A percentile compares a stretch with the other conserved stretches of the same genome.
phyloP scores from a whole-genome alignment of 495 filamentous ascomycete genomes.

The Cercophora samala region DNA sequence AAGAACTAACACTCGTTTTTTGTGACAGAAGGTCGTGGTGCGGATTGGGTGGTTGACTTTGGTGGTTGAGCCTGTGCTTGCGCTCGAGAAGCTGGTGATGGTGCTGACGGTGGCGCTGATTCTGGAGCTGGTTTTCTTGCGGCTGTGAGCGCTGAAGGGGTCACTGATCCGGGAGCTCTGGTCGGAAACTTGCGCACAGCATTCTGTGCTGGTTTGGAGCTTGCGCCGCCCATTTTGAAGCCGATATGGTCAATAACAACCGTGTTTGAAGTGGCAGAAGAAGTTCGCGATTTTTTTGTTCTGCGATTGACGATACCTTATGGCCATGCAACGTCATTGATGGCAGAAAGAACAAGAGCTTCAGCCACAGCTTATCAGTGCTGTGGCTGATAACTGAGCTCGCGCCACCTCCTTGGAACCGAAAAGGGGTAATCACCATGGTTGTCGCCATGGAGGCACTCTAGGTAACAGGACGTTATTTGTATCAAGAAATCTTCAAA shows the following conservation, averaged over 20 bases:
- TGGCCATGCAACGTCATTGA: neutral
- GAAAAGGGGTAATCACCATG: neutral
- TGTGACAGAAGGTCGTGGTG: constrained; percentile 29
- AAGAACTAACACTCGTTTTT: constrained; percentile 38
- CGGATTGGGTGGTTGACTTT: constrained; percentile 15
- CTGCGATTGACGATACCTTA: neutral
- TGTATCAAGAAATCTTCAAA: too few species aligned
- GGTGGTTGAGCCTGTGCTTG: constrained; percentile 21
- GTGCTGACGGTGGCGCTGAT: constrained; percentile 6
- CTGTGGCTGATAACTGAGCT: neutral
- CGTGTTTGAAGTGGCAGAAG: neutral
- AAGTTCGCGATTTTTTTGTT: neutral
- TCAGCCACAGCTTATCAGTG: neutral
- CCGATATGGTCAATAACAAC: neutral
- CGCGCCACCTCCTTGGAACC: constrained; percentile 10
- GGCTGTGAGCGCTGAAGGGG: constrained; percentile 14
- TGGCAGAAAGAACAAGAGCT: neutral
- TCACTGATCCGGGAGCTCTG: constrained; percentile 33
- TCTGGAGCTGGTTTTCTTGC: constrained; percentile 14
- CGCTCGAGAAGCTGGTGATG: constrained; percentile 20
- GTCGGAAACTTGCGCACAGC: constrained; percentile 43
- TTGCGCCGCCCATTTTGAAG: constrained; percentile 30
- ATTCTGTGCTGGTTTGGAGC: constrained; percentile 36
- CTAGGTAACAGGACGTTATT: too few species aligned
- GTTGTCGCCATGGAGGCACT: neutral